Percentiles rank a stretch among this genome's conserved stretches.
Evolutionary conservation across 768 basidiomycete species (phyloP).

Genomic region (Podaxis pistillaris): DNA sequence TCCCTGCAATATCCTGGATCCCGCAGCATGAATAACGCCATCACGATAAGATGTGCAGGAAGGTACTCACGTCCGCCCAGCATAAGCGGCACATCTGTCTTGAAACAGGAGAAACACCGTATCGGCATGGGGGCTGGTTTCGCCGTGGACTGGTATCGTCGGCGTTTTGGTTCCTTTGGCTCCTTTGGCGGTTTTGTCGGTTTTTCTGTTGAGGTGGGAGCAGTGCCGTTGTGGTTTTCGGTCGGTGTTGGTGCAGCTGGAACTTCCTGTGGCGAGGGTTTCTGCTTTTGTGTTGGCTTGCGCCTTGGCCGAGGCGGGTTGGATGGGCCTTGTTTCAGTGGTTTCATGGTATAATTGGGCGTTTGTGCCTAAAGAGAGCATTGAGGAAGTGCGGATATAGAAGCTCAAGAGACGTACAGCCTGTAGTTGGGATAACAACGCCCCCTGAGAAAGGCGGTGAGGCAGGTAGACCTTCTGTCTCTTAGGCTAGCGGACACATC

Average conservation of each 20-base stretch:
- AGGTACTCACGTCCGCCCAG: constrained; percentile 65
- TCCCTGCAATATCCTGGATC: constrained; percentile 63
- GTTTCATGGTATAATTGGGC: constrained; percentile 49
- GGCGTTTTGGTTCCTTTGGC: constrained; percentile 7
- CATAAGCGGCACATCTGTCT: constrained; percentile 72
- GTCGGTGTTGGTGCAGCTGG: constrained; percentile 4
- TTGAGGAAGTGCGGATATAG: constrained; percentile 2
- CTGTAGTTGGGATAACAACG: constrained; percentile 58
- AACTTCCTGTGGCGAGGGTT: constrained; percentile 27
- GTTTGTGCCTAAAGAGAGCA: constrained; percentile 36
- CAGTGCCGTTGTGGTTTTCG: constrained; percentile 17
- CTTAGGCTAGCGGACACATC: constrained; percentile 29
- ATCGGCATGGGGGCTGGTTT: constrained; percentile 26
- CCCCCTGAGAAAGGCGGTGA: constrained; percentile 54
- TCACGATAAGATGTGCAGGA: background rate
- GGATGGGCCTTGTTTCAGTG: constrained; percentile 49
- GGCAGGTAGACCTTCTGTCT: constrained; percentile 51
- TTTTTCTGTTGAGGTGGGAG: constrained; percentile 11
- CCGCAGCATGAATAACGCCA: background rate
- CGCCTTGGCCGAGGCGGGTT: constrained; percentile 26
- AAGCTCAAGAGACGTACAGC: constrained; percentile 36
- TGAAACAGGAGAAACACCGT: constrained; percentile 58
- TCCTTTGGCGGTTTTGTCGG: constrained; percentile 33
- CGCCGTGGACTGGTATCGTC: constrained; percentile 5
- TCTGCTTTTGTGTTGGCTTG: constrained; percentile 27